Conservation (phyloP, 768 basidiomycete genomes). For the Boletus sp. region DNA sequence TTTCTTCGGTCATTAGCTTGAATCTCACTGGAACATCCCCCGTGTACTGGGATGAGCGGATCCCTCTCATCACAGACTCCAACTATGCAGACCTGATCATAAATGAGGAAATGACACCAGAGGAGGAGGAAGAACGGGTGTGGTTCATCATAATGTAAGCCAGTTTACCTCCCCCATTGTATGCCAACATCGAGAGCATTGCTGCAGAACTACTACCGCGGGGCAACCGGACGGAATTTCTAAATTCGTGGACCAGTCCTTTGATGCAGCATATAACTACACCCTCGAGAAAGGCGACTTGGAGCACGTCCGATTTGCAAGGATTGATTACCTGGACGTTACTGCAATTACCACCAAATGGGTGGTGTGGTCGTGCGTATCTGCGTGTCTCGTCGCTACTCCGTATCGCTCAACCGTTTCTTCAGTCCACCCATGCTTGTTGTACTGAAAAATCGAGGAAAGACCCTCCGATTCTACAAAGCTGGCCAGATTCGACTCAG, state of each 20-base stretch:
- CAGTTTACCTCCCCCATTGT: neutral
- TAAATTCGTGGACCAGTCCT: constrained; percentile 64
- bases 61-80: constrained; percentile 78
- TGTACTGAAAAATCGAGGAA: constrained; percentile 65
- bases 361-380: constrained; percentile 75
- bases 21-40: constrained; percentile 58
- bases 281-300: constrained; percentile 57
- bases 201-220: constrained; percentile 53
- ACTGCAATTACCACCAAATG: constrained; percentile 82
- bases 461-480: constrained; percentile 77
- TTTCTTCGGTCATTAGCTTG: constrained; percentile 60
- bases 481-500: constrained; percentile 59
- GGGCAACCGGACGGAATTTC: constrained; percentile 63
- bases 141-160: constrained; percentile 81
- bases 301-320: constrained; percentile 73
- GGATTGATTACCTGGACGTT: constrained; percentile 86
- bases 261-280: constrained; percentile 71
- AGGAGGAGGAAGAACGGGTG: constrained; percentile 63
- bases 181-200: neutral
- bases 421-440: constrained; percentile 74
- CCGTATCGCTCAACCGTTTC: neutral
- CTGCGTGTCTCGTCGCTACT: neutral
- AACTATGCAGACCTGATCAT: constrained; percentile 73
- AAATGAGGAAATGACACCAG: constrained; percentile 60
- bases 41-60: constrained; percentile 62